Evolutionary conservation across 306 rosid species (phyloP).

Genomic region (Vicia villosa): DNA sequence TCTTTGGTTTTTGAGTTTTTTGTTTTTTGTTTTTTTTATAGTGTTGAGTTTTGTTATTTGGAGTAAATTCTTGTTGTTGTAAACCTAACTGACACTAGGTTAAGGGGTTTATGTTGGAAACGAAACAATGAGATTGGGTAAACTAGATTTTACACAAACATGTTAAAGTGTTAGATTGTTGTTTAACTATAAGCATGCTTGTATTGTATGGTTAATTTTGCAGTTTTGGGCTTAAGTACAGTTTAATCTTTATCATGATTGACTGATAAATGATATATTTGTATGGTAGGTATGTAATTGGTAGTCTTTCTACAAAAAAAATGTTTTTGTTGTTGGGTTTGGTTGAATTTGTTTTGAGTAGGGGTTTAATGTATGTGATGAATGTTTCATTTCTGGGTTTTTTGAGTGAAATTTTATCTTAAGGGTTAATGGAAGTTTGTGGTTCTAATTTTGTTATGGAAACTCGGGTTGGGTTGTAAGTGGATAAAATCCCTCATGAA

Average conservation of each 20-base stretch:
- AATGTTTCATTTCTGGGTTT: constrained; percentile 2
- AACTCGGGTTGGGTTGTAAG: neutral
- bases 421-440: neutral
- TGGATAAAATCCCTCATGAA: neutral
- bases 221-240: neutral
- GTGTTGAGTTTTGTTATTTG: neutral
- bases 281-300: neutral
- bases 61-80: neutral
- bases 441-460: neutral
- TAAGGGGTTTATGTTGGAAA: too few species aligned
- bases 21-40: neutral
- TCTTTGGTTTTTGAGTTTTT: neutral
- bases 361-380: neutral
- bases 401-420: neutral
- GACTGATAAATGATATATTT: neutral
- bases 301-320: neutral
- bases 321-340: neutral
- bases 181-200: neutral
- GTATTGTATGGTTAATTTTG: neutral
- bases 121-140: neutral
- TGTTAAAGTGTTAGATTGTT: neutral
- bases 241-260: neutral
- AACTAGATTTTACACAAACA: neutral
- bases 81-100: neutral
- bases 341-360: neutral